Base-by-base conservation (phyloP, 2,329 filamentous ascomycete genomes). In the Tolypocladium album region DNA sequence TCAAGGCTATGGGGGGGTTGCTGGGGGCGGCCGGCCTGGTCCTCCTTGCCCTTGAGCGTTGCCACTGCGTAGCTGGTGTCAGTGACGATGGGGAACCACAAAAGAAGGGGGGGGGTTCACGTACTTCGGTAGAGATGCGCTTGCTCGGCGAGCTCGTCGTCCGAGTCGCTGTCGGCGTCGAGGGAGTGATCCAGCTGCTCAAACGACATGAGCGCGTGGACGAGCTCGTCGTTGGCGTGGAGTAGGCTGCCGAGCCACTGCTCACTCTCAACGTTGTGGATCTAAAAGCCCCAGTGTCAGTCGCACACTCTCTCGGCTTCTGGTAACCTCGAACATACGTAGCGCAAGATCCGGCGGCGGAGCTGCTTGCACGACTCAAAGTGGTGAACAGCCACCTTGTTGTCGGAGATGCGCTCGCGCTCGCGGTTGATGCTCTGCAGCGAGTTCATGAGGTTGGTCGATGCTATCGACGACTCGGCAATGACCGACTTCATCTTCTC, bases 201-300 rank as follows among this genome's bases (percentile, higher is more conserved):
- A 69, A 92, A 99, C 0, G 92, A 89, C 84, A 96, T 96, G 60
- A 99, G 81, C 1, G 92, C 91, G 63, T 88, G 88, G 47, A 97
- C 90, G n/a, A 99, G 86, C 73, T 96, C 90, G 68, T 99, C 94
- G 68, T 99, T 97, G 64, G 93, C 92, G 68, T 94, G 90, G 22
- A 99, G 86, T 5, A 99, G 81, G 62, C 90, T 88, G 50, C 93
- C 94, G 11, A 99, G 86, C 81, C 89, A 97, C 68, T 97, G 87
- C 69, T 97, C 93, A 11, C 86, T 88, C 71, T 96, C 90, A 15
- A 97, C 88, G 57, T 92, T 83, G 69, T 97, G 91, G 64, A 97
- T 96, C 84, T 87, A 59, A 17, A 52, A n/a, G 47, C 15, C 8
- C 8, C 27, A 20, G 2, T 17, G 4, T 2, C 1, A 17, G 40